Conservation (phyloP, 257 asterid species). For the Jacaranda copaia region DNA sequence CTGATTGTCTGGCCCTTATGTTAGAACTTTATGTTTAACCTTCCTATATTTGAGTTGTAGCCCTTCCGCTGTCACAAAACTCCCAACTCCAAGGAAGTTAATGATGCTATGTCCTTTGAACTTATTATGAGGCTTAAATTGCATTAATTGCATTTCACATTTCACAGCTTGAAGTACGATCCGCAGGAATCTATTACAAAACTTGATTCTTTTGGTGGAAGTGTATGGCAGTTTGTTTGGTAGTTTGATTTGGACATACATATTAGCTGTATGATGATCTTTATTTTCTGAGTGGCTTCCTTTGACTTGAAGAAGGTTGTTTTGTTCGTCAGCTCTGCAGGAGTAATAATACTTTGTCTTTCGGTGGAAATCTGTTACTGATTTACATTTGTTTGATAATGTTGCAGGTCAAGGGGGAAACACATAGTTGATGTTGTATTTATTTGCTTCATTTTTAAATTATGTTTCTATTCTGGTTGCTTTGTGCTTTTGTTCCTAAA, state of each 20-base stretch:
- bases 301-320: constrained; percentile 19
- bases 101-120: constrained; percentile 41
- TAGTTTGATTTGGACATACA: constrained; percentile 9
- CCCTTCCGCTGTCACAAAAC: constrained; percentile 43
- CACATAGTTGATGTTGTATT: constrained; percentile 16
- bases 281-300: constrained; percentile 1
- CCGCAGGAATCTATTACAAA: neutral
- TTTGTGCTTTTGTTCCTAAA: constrained; percentile 36
- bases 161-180: constrained; percentile 30
- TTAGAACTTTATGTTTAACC: constrained; percentile 57
- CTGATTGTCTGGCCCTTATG: constrained; percentile 57
- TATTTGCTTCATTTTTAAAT: constrained; percentile 19
- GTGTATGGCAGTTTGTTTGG: neutral
- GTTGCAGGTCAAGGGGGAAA: constrained; percentile 46
- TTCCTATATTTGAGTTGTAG: constrained; percentile 48
- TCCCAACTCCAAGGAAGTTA: constrained; percentile 40
- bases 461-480: constrained; percentile 24
- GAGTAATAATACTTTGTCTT: constrained; percentile 29
- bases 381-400: constrained; percentile 24
- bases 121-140: constrained; percentile 40
- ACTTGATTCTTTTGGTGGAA: neutral
- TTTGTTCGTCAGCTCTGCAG: constrained; percentile 22
- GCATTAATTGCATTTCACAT: constrained; percentile 31
- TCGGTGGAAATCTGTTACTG: constrained; percentile 29
- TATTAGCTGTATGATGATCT: neutral